Percentiles rank a stretch among this genome's conserved stretches.
These are phyloP conservation scores for Samsoniella hepiali DNA, from an alignment of 2,329 filamentous ascomycete species.

Conservation along the genomic window DNA sequence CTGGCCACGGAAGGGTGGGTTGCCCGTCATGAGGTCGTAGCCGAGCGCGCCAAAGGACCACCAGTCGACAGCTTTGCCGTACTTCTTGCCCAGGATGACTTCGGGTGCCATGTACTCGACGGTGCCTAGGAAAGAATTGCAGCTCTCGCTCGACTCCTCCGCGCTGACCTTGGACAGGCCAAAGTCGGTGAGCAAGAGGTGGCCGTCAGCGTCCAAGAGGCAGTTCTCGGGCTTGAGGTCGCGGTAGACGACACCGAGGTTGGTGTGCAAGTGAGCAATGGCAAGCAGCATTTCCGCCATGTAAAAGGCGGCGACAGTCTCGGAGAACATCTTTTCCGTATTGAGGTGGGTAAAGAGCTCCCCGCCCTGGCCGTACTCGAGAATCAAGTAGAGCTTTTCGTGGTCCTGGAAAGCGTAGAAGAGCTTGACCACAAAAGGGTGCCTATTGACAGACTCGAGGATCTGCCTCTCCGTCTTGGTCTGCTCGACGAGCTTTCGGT, in stretches of 20 bases:
- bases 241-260: constrained; percentile 90
- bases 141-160: constrained; percentile 54
- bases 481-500: constrained; percentile 94
- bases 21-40: constrained; percentile 88
- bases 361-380: constrained; percentile 95
- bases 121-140: constrained; percentile 89
- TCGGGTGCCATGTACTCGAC: constrained; percentile 99
- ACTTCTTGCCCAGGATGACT: constrained; percentile 81
- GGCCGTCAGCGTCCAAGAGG: constrained; percentile 84
- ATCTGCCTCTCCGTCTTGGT: constrained; percentile 96
- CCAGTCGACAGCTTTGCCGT: constrained; percentile 96
- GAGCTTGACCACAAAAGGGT: constrained; percentile 96
- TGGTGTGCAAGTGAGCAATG: constrained; percentile 86
- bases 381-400: constrained; percentile 93
- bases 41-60: constrained; percentile 95
- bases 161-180: constrained; percentile 92
- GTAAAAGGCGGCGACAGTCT: constrained; percentile 89
- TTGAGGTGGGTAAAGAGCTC: constrained; percentile 95
- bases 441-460: constrained; percentile 90
- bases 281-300: constrained; percentile 98
- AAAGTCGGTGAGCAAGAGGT: constrained; percentile 93
- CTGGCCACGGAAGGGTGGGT: constrained; percentile 83
- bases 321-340: constrained; percentile 91
- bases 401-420: constrained; percentile 98
- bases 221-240: constrained; percentile 98